These are phyloP conservation scores for Chytriomyces sp. DNA, from an alignment of 192 early-diverging fungal genomes.

Conservation along the genomic window DNA sequence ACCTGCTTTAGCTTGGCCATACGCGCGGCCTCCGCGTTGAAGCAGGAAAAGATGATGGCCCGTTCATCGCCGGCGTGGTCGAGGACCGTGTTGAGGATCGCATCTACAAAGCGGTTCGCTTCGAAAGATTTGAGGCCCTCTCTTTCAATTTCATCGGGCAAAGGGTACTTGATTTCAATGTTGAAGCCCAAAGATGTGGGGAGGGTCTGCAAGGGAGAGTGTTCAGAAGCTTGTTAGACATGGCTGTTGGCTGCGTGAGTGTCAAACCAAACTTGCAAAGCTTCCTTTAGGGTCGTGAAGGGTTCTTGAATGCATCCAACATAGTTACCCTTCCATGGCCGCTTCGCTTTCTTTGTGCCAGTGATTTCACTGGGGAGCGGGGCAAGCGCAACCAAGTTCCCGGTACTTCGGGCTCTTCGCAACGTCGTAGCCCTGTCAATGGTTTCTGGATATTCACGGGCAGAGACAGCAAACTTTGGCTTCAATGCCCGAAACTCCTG, in stretches of 20 bases:
- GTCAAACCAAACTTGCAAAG: constrained; percentile 38
- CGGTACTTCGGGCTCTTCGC: constrained; percentile 33
- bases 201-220: constrained; percentile 51
- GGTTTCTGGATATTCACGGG: neutral
- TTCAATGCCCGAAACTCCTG: constrained; percentile 43
- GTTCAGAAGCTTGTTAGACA: neutral
- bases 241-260: neutral
- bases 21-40: constrained; percentile 87
- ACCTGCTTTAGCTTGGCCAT: constrained; percentile 83
- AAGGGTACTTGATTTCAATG: constrained; percentile 96
- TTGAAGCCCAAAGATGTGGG: constrained; percentile 83
- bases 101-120: constrained; percentile 83
- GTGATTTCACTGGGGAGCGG: neutral
- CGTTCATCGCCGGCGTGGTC: constrained; percentile 56
- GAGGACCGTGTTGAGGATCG: constrained; percentile 79
- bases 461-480: constrained; percentile 28
- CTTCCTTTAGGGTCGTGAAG: constrained; percentile 81
- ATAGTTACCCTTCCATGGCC: constrained; percentile 72
- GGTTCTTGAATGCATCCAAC: constrained; percentile 82
- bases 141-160: constrained; percentile 84
- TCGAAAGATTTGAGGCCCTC: constrained; percentile 73
- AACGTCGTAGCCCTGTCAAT: neutral
- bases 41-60: constrained; percentile 88
- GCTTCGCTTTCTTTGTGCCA: constrained; percentile 41
- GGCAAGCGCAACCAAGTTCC: constrained; percentile 12